Percentiles rank a stretch among this genome's conserved stretches.
Conservation (phyloP, 169 alveolate species). For the Besnoitia besnoiti region DNA sequence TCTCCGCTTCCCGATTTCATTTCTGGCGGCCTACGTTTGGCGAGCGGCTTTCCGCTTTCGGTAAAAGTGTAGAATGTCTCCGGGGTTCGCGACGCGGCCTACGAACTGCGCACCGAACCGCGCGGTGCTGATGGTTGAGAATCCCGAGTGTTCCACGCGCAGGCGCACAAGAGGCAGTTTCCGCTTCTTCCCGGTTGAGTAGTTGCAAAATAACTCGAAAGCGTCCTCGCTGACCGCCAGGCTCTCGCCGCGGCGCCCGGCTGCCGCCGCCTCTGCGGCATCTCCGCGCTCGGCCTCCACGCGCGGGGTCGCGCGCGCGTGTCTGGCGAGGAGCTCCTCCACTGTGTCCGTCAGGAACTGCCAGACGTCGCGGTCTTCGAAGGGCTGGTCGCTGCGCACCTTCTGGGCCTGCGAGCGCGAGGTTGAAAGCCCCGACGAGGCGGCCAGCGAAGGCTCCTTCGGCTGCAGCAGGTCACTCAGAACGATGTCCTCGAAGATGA, state of each 20-base stretch:
- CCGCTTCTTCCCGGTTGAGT: neutral
- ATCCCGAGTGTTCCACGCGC: constrained; percentile 55
- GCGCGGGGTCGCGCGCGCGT: neutral
- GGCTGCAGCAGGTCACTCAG: neutral
- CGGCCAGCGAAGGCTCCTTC: neutral
- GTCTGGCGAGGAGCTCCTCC: constrained; percentile 11
- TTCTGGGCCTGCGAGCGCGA: neutral
- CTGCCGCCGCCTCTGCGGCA: neutral
- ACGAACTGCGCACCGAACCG: constrained; percentile 64
- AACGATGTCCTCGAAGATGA: constrained; percentile 45
- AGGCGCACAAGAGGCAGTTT: constrained; percentile 43
- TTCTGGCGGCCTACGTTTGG: neutral
- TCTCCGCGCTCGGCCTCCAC: neutral
- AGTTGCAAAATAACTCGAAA: constrained; percentile 44
- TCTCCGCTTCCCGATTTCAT: too few relatives aligned
- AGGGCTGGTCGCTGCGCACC: neutral
- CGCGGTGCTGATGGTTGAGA: constrained; percentile 52
- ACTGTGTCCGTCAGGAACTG: constrained; percentile 26
- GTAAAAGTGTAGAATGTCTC: constrained; percentile 45
- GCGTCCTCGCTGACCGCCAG: neutral
- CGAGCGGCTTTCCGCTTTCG: constrained; percentile 6
- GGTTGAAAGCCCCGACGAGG: neutral
- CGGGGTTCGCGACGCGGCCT: constrained; percentile 64
- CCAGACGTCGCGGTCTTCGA: constrained; percentile 45
- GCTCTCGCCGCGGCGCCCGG: neutral